These are phyloP conservation scores for Melampsora occidentalis DNA, from an alignment of 1,284 basidiomycete genomes.

Conservation along the genomic window DNA sequence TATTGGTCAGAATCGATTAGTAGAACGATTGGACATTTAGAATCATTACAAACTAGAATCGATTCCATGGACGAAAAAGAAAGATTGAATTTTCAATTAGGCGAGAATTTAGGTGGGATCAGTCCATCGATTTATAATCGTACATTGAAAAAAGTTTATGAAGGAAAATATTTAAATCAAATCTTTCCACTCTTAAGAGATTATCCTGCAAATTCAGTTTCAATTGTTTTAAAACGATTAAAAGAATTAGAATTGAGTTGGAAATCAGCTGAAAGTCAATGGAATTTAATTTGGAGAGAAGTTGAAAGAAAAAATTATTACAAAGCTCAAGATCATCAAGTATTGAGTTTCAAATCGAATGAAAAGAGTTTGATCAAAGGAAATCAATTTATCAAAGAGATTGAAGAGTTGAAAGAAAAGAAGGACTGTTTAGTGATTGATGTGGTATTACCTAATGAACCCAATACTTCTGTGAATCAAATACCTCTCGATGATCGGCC, in stretches of 20 bases:
- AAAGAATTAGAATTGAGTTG: slow-evolving; percentile 41
- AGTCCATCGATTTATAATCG: slow-evolving; percentile 44
- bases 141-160: slow-evolving; percentile 38
- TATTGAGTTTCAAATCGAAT: slow-evolving; percentile 37
- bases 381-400: slow-evolving; percentile 34
- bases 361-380: slow-evolving; percentile 43
- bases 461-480: background rate
- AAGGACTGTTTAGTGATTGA: slow-evolving; percentile 18
- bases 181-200: slow-evolving; percentile 40
- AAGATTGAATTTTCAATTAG: slow-evolving; percentile 18
- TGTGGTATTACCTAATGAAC: background rate
- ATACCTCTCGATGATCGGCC: no score
- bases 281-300: slow-evolving; percentile 44
- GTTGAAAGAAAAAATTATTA: slow-evolving; percentile 44
- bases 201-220: slow-evolving; percentile 38
- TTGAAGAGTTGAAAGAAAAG: slow-evolving; percentile 35
- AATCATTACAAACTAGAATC: slow-evolving; percentile 34
- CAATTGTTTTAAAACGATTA: slow-evolving; percentile 28
- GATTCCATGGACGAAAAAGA: slow-evolving; percentile 34
- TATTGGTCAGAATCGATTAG: slow-evolving; percentile 43
- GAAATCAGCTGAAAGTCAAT: slow-evolving; percentile 43
- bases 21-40: slow-evolving; percentile 43
- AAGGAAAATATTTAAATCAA: slow-evolving; percentile 29
- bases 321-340: slow-evolving; percentile 44
- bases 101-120: slow-evolving; percentile 36